Conservation (phyloP, 164 flowering plant species). For the Paratinospora sagittata region DNA sequence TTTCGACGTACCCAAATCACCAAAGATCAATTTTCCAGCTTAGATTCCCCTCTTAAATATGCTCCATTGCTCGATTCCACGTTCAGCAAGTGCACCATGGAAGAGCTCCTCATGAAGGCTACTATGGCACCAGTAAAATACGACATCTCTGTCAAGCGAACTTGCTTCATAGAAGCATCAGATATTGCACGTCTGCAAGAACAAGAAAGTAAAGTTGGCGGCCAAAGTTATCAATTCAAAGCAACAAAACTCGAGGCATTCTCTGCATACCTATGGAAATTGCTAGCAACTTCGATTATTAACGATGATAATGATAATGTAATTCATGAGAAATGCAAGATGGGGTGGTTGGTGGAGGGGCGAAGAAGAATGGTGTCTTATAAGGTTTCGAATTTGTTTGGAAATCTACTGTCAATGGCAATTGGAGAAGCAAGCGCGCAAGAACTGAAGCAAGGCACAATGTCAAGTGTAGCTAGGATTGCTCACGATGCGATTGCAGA, state of each 20-base stretch:
- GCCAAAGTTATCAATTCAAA: background rate
- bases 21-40: slow-evolving; percentile 28
- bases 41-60: slow-evolving; percentile 33
- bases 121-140: background rate
- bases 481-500: slow-evolving; percentile 1
- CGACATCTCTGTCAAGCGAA: slow-evolving; percentile 9
- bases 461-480: background rate
- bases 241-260: slow-evolving; percentile 7
- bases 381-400: slow-evolving; percentile 8
- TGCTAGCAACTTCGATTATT: background rate
- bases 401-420: slow-evolving; percentile 8
- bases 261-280: slow-evolving; percentile 11
- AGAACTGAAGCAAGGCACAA: background rate
- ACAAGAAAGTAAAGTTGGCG: background rate
- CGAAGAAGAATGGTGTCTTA: background rate
- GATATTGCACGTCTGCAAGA: slow-evolving; percentile 4
- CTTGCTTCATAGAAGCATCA: slow-evolving; percentile 9
- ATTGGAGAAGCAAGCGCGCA: slow-evolving; percentile 5
- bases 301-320: background rate
- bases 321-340: background rate
- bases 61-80: slow-evolving; percentile 31
- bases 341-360: slow-evolving; percentile 15
- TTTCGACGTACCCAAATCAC: slow-evolving; percentile 39
- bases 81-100: slow-evolving; percentile 24
- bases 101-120: slow-evolving; percentile 3